phyloP scores from a whole-genome alignment of 129 eudicot genomes.

The Flaveria sonorensis region DNA sequence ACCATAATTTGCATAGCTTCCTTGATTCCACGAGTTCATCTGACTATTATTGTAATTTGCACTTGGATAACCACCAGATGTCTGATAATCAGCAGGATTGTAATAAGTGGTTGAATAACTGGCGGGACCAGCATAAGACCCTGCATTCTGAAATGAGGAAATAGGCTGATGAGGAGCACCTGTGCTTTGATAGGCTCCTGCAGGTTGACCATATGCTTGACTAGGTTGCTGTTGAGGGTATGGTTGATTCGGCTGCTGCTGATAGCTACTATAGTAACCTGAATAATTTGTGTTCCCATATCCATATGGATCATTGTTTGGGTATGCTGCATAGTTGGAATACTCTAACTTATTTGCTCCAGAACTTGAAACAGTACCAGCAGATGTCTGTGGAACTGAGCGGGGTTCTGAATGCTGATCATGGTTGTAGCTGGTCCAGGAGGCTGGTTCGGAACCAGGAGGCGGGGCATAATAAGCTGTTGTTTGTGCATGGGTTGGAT shows the following conservation, averaged over 20 bases:
- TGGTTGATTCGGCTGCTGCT: conserved; percentile 69
- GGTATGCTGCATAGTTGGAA: conserved; percentile 60
- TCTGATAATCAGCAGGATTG: conserved; percentile 99
- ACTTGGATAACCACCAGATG: conserved; percentile 80
- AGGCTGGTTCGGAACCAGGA: conserved; percentile 41
- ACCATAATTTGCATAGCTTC: conserved; percentile 64
- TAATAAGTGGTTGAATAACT: conserved; percentile 99
- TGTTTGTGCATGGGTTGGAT: conserved; percentile 52
- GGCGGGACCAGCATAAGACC: conserved; percentile 95
- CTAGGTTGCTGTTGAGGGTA: conserved; percentile 62
- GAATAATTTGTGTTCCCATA: conserved; percentile 69
- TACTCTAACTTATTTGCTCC: conserved; percentile 56
- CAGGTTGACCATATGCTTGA: conserved; percentile 66
- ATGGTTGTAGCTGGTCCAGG: conserved; percentile 64
- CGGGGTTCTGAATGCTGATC: conserved; percentile 53
- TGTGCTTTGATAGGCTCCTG: conserved; percentile 92
- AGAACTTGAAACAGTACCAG: conserved; percentile 51
- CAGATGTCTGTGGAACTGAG: conserved; percentile 41
- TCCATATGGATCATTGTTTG: conserved; percentile 70
- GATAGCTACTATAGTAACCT: conserved; percentile 71
- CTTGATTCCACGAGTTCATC: conserved; percentile 83
- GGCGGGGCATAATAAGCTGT: conserved; percentile 54
- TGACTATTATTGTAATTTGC: conserved; percentile 58
- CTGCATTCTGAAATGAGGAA: conserved; percentile 99
- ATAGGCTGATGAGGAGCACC: conserved; percentile 99